Conservation (phyloP, 2,329 filamentous ascomycete genomes). For the Helotiales sp. region DNA sequence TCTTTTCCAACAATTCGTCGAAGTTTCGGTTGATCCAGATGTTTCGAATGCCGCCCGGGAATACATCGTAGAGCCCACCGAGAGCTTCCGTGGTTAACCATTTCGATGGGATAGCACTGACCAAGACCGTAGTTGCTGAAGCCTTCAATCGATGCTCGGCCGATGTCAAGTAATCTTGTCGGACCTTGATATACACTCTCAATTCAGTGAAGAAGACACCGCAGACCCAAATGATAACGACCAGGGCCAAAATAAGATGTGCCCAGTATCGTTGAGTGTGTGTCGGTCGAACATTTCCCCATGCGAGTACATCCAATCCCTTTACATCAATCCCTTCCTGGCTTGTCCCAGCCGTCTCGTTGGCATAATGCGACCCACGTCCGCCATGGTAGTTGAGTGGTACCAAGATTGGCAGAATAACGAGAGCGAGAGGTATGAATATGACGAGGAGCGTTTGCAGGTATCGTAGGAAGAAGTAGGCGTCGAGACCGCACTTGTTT, state of each 20-base stretch:
- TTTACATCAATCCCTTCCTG: slow-evolving; percentile 42
- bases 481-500: slow-evolving; percentile 92
- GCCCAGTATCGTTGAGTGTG: slow-evolving; percentile 79
- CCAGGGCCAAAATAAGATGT: slow-evolving; percentile 79
- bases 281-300: slow-evolving; percentile 77
- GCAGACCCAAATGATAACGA: slow-evolving; percentile 83
- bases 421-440: slow-evolving; percentile 78
- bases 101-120: slow-evolving; percentile 86
- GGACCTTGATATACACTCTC: slow-evolving; percentile 85
- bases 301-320: slow-evolving; percentile 82
- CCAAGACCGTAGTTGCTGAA: slow-evolving; percentile 92
- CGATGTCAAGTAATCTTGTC: slow-evolving; percentile 92
- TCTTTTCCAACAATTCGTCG: slow-evolving; percentile 81
- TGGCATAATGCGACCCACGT: slow-evolving; percentile 53
- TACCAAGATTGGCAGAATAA: slow-evolving; percentile 84
- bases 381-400: slow-evolving; percentile 82
- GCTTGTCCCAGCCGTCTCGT: slow-evolving; percentile 14
- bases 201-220: slow-evolving; percentile 87
- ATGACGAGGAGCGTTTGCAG: slow-evolving; percentile 86
- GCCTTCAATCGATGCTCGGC: slow-evolving; percentile 92
- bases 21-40: slow-evolving; percentile 96
- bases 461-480: slow-evolving; percentile 97
- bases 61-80: slow-evolving; percentile 87
- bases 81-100: slow-evolving; percentile 88
- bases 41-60: slow-evolving; percentile 91